phyloP scores from a whole-genome alignment of 1,139 yeast species.

The Lodderomyces elongisporus region DNA sequence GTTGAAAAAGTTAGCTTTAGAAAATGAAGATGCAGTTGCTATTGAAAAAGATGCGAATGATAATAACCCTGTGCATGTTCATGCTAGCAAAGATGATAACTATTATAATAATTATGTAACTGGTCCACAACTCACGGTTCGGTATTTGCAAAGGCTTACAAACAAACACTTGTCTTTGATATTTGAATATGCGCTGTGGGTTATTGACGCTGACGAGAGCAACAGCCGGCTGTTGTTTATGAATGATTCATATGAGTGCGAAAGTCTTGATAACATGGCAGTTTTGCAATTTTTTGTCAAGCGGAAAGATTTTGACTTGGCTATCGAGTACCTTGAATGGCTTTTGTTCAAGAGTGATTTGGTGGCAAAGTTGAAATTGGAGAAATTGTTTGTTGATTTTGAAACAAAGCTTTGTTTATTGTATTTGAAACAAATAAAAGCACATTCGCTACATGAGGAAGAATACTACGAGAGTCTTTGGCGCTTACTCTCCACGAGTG shows the following conservation, averaged over 20 bases:
- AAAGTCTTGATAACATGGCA: conserved; percentile 47
- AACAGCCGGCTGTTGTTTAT: conserved; percentile 52
- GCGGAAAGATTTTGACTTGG: conserved; percentile 26
- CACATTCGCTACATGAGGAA: conserved; percentile 3
- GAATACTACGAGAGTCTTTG: conserved; percentile 31
- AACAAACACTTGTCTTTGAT: conserved; percentile 49
- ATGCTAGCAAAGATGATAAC: conserved; percentile 12
- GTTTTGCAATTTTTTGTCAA: conserved; percentile 47
- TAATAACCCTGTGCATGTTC: conserved; percentile 19
- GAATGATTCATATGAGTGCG: conserved; percentile 61
- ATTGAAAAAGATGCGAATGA: too few species aligned
- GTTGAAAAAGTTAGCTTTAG: conserved; percentile 37
- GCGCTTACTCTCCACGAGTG: conserved; percentile 30
- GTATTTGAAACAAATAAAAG: conserved; percentile 41
- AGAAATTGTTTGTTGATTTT: conserved; percentile 24
- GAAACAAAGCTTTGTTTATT: conserved; percentile 53
- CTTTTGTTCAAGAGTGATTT: conserved; percentile 40
- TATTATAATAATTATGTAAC: conserved; percentile 22
- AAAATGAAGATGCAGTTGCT: conserved; percentile 10
- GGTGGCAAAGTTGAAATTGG: conserved; percentile 34
- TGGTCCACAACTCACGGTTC: conserved; percentile 51
- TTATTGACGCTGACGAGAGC: conserved; percentile 30
- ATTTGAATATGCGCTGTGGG: conserved; percentile 55
- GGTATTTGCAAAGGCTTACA: conserved; percentile 61
- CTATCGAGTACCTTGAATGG: conserved; percentile 61